Conservation (phyloP, 371 early-diverging fungal genomes). For the Amoeboaphelidium occidentale region DNA sequence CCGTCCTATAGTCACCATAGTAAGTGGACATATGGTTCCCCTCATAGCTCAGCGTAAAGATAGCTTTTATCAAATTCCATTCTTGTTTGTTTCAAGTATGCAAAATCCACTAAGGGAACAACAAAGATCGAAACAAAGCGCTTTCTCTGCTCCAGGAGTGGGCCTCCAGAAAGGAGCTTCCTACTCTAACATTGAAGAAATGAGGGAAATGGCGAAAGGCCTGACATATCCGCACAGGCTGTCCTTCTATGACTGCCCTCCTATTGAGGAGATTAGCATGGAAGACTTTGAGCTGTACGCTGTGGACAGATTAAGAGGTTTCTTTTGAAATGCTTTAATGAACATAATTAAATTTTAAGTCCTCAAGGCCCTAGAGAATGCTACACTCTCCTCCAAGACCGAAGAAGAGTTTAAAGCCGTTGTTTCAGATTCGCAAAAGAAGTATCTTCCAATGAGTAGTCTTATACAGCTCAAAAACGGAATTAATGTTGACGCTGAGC, state of each 20-base stretch:
- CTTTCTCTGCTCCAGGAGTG: too few relatives aligned
- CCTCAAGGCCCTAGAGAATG: conserved; percentile 56
- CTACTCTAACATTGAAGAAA: too few relatives aligned
- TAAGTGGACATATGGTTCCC: too few relatives aligned
- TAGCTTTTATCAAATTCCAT: too few relatives aligned
- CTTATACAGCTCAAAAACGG: conserved; percentile 14
- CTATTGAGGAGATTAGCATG: conserved; percentile 49
- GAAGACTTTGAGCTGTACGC: conserved; percentile 76
- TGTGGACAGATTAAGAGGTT: conserved; percentile 59
- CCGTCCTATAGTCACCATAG: too few relatives aligned
- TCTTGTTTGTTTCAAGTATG: too few relatives aligned
- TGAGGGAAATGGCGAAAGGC: too few relatives aligned
- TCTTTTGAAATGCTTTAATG: not conserved
- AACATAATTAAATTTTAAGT: conserved; percentile 16
- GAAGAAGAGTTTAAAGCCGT: conserved; percentile 31
- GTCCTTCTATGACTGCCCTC: conserved; percentile 50
- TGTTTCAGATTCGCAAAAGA: conserved; percentile 25
- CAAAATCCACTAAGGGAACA: too few relatives aligned
- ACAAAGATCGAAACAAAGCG: too few relatives aligned
- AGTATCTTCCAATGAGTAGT: conserved; percentile 35
- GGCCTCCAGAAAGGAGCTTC: too few relatives aligned
- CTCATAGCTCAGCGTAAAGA: too few relatives aligned
- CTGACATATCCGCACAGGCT: conserved; percentile 39
- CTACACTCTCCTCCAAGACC: conserved; percentile 35
- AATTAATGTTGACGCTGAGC: conserved; percentile 25